Conservation (phyloP, 208 protist genomes). For the Leishmania martiniquensis region DNA sequence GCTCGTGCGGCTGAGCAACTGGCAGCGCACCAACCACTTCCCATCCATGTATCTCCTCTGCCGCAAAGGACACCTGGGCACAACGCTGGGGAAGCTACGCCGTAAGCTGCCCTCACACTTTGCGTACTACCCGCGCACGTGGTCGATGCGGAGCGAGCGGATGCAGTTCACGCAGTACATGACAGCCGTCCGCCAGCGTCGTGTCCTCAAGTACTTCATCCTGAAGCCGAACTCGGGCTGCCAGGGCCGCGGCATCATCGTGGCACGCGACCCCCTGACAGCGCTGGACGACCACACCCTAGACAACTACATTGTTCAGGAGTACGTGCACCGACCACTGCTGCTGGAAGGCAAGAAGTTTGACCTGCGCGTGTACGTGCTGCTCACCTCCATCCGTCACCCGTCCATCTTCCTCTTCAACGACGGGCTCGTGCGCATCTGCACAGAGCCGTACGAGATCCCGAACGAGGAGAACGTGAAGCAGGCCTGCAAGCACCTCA, state of each 20-base stretch:
- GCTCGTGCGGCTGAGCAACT: constrained; percentile 87
- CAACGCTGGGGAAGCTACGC: constrained; percentile 88
- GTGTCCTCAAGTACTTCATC: constrained; percentile 91
- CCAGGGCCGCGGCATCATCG: constrained; percentile 94
- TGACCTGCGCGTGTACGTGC: constrained; percentile 96
- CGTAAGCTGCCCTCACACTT: constrained; percentile 85
- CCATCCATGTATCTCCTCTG: constrained; percentile 95
- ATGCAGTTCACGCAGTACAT: constrained; percentile 74
- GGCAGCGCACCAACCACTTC: constrained; percentile 97
- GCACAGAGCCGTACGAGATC: constrained; percentile 91
- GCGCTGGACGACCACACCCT: constrained; percentile 67
- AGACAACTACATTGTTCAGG: constrained; percentile 94
- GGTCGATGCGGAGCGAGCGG: constrained; percentile 84
- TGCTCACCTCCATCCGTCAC: constrained; percentile 90
- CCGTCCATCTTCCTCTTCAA: constrained; percentile 93
- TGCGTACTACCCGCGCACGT: constrained; percentile 92
- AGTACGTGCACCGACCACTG: constrained; percentile 93
- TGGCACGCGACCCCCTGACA: constrained; percentile 88
- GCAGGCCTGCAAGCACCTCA: constrained; percentile 95
- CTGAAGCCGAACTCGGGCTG: constrained; percentile 94
- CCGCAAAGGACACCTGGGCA: constrained; percentile 93
- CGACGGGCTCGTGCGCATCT: constrained; percentile 95
- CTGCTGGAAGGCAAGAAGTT: constrained; percentile 96
- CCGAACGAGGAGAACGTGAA: constrained; percentile 80
- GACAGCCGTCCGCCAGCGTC: constrained; percentile 44